Base-by-base conservation (phyloP, 106 monocot genomes). In the Allium cepa region DNA sequence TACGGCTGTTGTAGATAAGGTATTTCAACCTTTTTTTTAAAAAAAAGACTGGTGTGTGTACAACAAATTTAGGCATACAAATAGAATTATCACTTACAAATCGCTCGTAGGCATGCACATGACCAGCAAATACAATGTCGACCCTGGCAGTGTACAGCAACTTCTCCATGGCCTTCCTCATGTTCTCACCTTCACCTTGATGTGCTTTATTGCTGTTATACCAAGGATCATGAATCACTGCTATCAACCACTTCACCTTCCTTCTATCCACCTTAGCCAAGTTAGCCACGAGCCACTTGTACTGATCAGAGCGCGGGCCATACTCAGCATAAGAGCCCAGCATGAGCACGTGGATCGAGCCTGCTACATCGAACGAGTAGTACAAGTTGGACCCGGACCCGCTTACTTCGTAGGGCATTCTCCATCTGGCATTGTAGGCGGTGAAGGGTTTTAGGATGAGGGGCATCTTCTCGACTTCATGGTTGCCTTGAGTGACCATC, bases 201-300 rank as follows among this genome's bases (percentile, higher is more conserved):
- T 88, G 88, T 7, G 75, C 84, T 50, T 72, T 64, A 58, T 88
- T 84, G 22, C 76, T 59, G 72, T 82, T 94, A 64, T 94, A 94
- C 94, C 94, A 94, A 28, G 94, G 94, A 26, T 85, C 87, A 56
- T 94, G 94, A 12, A 94, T 12, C n/a, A 94, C 69, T 18, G 63
- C 90, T 15, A 94, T 11, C 56, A 88, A 4, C 87, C 87, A 94
- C 36, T 81, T 75, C 8, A 87, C 87, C 74, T 36, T 68, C 16
- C 17, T n/a, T 58, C 90, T 55, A 71, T 90, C 79, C 2, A 78
- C 60, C 75, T 72, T 83, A 11, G 56, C 74, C 48, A 87, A 48
- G 48, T 87, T 80, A 9, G 18, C 60, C 51, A 52, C 66, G 7
- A 83, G 62, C 83, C 87, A 87, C 11, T 51, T 70, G 61, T 75